Evolutionary conservation across 192 early-diverging fungal genomes (phyloP), one percentile per base, ranked within the genome.

Genomic region (Chytriomyces hyalinus): DNA sequence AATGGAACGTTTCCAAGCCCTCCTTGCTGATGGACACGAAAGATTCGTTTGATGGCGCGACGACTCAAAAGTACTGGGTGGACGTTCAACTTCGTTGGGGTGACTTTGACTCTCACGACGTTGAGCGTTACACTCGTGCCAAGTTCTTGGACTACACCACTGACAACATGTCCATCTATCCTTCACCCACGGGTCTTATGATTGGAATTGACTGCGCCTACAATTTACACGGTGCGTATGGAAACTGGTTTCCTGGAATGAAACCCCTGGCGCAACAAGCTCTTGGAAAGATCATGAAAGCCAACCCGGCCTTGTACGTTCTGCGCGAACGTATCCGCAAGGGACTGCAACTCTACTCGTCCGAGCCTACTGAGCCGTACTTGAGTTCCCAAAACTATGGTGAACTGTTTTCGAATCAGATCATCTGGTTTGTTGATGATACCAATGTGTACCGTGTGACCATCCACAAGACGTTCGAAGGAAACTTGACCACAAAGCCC

Each of bases 401-500:
- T 24, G 97, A 99, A 82, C 86, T 99, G 75, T 99, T 99, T 87
- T 94, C 92, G 70, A 96, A 97, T 81, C 96, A 98, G 84, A 97
- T 96, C 62, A 97, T 97, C 79, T 99, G 97, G 97, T 99, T 99
- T 82, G 93, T 99, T 49, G 97, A 99, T 81, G 97, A 99, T 80
- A 98, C 97, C 59, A 99, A 99, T 71, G 97, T 99, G 4, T 99
- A 99, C 84, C 94, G 97, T 77, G 97, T 99, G 24, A 99, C 96
- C 8, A 97, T 97, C 80, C 97, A 99, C 87, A 97, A 97, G 91
- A 99, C 97, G 6, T 98, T 97, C 75, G 97, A 99, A 82, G 97
- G 97, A 57, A 99, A 99, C 81, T 92, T 99, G 88, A 95, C 90
- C 49, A 99, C 97, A n/a, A 98, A 98, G 78, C 97, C 97, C 10